A percentile compares a stretch with the other conserved stretches of the same genome.
These are phyloP conservation scores for Calonectria crousiana DNA, from an alignment of 2,329 filamentous ascomycete genomes.

Conservation along the genomic window DNA sequence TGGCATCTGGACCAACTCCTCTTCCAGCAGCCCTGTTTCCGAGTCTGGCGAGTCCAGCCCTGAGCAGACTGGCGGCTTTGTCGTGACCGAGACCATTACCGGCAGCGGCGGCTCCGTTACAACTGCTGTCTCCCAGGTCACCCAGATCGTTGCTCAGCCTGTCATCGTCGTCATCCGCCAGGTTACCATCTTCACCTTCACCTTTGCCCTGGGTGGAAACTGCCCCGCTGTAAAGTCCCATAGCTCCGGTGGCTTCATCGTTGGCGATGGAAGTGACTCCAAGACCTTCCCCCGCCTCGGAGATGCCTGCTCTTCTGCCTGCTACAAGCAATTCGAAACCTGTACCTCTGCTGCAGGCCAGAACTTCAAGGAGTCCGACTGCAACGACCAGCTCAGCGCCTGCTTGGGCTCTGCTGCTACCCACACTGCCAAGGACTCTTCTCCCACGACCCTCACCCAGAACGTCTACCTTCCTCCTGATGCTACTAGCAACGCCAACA, in stretches of 20 bases:
- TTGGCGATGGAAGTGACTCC: slow-evolving; percentile 36
- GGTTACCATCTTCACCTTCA: slow-evolving; percentile 34
- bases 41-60: slow-evolving; percentile 8
- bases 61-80: slow-evolving; percentile 11
- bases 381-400: slow-evolving; percentile 40
- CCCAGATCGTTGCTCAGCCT: slow-evolving; percentile 20
- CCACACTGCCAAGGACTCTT: slow-evolving; percentile 34
- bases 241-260: slow-evolving; percentile 36
- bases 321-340: slow-evolving; percentile 41
- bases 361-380: slow-evolving; percentile 41
- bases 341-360: slow-evolving; percentile 39
- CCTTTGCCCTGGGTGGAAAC: slow-evolving; percentile 37
- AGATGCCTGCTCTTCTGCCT: slow-evolving; percentile 39
- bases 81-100: slow-evolving; percentile 20
- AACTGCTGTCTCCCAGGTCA: slow-evolving; percentile 23
- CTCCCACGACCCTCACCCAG: slow-evolving; percentile 38
- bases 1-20: slow-evolving; percentile 1
- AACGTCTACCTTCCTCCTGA: slow-evolving; percentile 43
- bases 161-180: slow-evolving; percentile 22
- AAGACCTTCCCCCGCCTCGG: slow-evolving; percentile 37
- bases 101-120: slow-evolving; percentile 11
- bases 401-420: slow-evolving; percentile 41
- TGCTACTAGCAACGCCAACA: slow-evolving; percentile 31
- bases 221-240: slow-evolving; percentile 41
- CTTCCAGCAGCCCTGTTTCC: not conserved